Evolutionary conservation across 257 asterid species (phyloP).

Genomic region (Solanum piurae): DNA sequence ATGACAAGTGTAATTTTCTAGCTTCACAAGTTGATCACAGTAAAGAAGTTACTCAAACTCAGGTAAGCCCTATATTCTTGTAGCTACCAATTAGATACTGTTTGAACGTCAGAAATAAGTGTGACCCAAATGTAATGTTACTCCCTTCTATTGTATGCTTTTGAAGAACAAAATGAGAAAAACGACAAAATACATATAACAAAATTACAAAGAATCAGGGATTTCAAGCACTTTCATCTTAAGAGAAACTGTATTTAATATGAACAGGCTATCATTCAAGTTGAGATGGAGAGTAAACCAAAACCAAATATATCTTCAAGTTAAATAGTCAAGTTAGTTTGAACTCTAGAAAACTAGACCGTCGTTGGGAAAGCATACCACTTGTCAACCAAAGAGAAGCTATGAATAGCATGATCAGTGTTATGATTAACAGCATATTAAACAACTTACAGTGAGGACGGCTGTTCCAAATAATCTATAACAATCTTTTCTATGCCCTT

Average conservation of each 20-base stretch:
- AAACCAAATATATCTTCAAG: not conserved
- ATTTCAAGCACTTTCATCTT: not conserved
- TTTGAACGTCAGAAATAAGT: not conserved
- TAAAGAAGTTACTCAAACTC: not conserved
- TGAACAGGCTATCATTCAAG: not conserved
- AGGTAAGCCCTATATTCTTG: not conserved
- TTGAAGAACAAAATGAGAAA: not conserved
- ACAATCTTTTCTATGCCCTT: conserved; percentile 58
- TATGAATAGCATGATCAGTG: not conserved
- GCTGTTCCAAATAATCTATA: conserved; percentile 52
- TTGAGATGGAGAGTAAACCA: not conserved
- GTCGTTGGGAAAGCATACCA: not conserved
- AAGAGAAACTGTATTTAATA: not conserved
- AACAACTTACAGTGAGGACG: conserved; percentile 51
- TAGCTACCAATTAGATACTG: not conserved
- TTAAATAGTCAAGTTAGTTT: not conserved
- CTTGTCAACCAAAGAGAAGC: not conserved
- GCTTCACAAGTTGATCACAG: not conserved
- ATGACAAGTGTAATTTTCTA: not conserved
- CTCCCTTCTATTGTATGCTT: not conserved
- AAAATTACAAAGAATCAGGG: not conserved
- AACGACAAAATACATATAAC: not conserved
- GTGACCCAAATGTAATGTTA: not conserved
- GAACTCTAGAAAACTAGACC: not conserved
- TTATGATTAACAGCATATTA: not conserved